These are phyloP conservation scores for Pleurotus citrinopileatus DNA, from an alignment of 768 basidiomycete genomes.

Conservation along the genomic window DNA sequence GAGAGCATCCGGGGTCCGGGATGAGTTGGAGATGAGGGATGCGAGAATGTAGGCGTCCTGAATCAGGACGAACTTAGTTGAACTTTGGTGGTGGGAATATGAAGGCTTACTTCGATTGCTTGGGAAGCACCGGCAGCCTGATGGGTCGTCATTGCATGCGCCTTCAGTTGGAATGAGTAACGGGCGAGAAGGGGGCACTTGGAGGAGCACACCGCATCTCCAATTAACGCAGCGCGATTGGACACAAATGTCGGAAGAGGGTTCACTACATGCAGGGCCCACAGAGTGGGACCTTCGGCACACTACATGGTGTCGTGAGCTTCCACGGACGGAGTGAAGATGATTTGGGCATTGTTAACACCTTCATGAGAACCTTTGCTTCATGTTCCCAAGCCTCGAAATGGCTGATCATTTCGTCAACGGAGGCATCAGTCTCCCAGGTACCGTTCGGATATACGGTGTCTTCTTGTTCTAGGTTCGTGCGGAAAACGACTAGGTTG, in stretches of 20 bases:
- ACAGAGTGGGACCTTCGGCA: constrained; percentile 15
- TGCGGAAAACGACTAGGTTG: constrained; percentile 24
- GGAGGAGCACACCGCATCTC: constrained; percentile 20
- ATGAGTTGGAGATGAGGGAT: constrained; percentile 30
- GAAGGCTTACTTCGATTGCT: constrained; percentile 25
- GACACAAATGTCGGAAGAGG: constrained; percentile 18
- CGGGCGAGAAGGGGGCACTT: not conserved
- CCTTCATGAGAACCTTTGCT: constrained; percentile 21
- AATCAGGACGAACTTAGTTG: too few relatives aligned
- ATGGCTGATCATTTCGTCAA: constrained; percentile 22
- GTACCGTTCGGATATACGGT: constrained; percentile 24
- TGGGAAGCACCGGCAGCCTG: constrained; percentile 29
- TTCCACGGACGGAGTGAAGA: too few relatives aligned
- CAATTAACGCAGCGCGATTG: constrained; percentile 16
- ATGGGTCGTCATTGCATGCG: constrained; percentile 31
- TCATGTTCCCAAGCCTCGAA: constrained; percentile 30
- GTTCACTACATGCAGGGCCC: constrained; percentile 19
- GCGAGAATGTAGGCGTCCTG: constrained; percentile 45
- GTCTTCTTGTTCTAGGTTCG: constrained; percentile 21
- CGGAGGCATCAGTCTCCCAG: constrained; percentile 19
- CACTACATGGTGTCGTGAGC: constrained; percentile 13
- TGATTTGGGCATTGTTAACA: constrained; percentile 14
- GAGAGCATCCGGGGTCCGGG: constrained; percentile 18
- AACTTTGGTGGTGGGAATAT: too few relatives aligned
- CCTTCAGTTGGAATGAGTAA: constrained; percentile 12